Conservation (phyloP, 2,329 filamentous ascomycete genomes). For the Cladosporium sp. region DNA sequence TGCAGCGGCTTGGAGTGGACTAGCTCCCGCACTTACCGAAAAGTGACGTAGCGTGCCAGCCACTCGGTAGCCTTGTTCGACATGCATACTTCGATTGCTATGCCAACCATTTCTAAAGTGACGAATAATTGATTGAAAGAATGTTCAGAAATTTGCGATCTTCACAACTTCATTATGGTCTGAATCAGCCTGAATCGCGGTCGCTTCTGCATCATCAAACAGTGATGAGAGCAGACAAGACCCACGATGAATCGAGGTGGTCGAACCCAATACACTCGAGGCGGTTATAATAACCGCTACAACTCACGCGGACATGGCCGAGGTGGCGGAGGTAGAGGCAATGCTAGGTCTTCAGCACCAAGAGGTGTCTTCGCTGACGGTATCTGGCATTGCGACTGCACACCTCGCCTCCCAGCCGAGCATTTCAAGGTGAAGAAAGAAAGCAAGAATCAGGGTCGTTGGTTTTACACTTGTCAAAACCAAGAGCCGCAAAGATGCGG, state of each 20-base stretch:
- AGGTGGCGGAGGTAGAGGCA: not conserved
- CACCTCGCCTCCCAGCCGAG: constrained; percentile 49
- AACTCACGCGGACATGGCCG: not conserved
- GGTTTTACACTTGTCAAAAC: constrained; percentile 56
- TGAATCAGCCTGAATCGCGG: too few species aligned
- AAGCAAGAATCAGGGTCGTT: constrained; percentile 49
- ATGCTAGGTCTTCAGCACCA: constrained; percentile 10
- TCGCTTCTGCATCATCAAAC: not conserved
- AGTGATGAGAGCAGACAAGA: not conserved
- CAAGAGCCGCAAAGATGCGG: constrained; percentile 45
- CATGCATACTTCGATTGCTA: not conserved
- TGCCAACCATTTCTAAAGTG: not conserved
- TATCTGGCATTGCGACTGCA: constrained; percentile 55
- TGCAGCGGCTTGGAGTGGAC: not conserved
- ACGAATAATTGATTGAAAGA: not conserved
- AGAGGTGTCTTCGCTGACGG: constrained; percentile 30
- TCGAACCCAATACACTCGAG: not conserved
- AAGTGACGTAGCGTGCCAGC: not conserved
- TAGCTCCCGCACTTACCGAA: not conserved
- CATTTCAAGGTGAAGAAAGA: constrained; percentile 57
- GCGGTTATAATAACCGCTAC: constrained; percentile 6
- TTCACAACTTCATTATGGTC: too few species aligned
- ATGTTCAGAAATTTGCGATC: too few species aligned
- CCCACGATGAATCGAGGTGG: constrained; percentile 4
- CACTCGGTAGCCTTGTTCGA: not conserved